Evolutionary conservation across 257 asterid genomes (phyloP).

Genomic region (Ilex aquifolium): DNA sequence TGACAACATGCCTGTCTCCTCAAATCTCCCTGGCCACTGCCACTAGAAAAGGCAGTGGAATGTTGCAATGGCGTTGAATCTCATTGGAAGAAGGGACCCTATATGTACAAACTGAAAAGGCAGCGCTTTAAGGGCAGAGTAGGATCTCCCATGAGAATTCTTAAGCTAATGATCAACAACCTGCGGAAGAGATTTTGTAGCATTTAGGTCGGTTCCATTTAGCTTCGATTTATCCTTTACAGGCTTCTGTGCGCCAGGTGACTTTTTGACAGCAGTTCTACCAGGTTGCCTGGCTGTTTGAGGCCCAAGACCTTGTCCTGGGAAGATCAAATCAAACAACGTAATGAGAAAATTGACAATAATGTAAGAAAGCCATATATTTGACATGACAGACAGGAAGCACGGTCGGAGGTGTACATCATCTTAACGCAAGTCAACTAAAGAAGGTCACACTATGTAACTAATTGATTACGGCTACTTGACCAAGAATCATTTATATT

Average conservation of each 20-base stretch:
- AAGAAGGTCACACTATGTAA: background rate
- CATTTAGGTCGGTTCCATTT: slow-evolving; percentile 32
- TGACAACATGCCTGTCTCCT: slow-evolving; percentile 17
- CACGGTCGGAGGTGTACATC: background rate
- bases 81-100: slow-evolving; percentile 16
- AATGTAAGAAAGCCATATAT: background rate
- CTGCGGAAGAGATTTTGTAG: slow-evolving; percentile 28
- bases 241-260: slow-evolving; percentile 37
- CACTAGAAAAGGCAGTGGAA: slow-evolving; percentile 9
- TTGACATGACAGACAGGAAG: background rate
- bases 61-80: slow-evolving; percentile 27
- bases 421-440: background rate
- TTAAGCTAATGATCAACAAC: slow-evolving; percentile 26
- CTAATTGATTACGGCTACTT: background rate
- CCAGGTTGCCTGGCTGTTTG: slow-evolving; percentile 39
- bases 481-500: background rate
- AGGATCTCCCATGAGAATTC: slow-evolving; percentile 16
- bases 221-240: slow-evolving; percentile 37
- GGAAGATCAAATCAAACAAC: slow-evolving; percentile 14
- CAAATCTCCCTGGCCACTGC: slow-evolving; percentile 19
- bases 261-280: slow-evolving; percentile 37
- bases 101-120: slow-evolving; percentile 39
- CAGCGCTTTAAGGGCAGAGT: slow-evolving; percentile 21
- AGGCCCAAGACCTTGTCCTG: slow-evolving; percentile 50
- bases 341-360: slow-evolving; percentile 1